phyloP scores from a whole-genome alignment of 768 basidiomycete species.

The Calocybe cyanea region DNA sequence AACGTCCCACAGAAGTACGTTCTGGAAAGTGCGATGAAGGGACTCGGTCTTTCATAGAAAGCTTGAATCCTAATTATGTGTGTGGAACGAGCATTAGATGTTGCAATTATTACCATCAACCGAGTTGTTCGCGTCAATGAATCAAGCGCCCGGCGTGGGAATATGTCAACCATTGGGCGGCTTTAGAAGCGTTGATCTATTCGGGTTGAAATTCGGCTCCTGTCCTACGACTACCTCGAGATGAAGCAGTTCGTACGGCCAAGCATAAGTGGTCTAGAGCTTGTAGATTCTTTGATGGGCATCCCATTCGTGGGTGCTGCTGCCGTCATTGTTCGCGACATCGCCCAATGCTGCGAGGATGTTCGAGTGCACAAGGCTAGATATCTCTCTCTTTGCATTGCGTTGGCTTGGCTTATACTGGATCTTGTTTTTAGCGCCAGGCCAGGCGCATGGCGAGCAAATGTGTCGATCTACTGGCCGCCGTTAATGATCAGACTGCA shows the following conservation, averaged over 20 bases:
- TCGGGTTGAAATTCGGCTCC: too few relatives aligned
- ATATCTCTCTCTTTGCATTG: not conserved
- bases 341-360: conserved; percentile 41
- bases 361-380: conserved; percentile 47
- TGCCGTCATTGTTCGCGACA: conserved; percentile 39
- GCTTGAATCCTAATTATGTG: too few relatives aligned
- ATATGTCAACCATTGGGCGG: too few relatives aligned
- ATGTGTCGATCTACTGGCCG: conserved; percentile 35
- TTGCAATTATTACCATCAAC: too few relatives aligned
- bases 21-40: too few relatives aligned
- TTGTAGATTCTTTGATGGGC: conserved; percentile 41
- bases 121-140: too few relatives aligned
- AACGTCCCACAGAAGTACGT: too few relatives aligned
- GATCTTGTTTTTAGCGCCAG: conserved; percentile 30
- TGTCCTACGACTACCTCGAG: not conserved
- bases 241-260: conserved; percentile 20
- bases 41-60: too few relatives aligned
- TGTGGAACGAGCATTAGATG: too few relatives aligned
- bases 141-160: too few relatives aligned
- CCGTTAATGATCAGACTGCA: conserved; percentile 36
- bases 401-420: conserved; percentile 2
- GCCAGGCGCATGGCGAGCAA: conserved; percentile 38
- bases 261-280: conserved; percentile 29
- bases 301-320: conserved; percentile 44
- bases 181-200: too few relatives aligned